Evolutionary conservation across 495 filamentous ascomycete species (phyloP), one percentile per base, ranked within the genome.

Genomic region (Pyrenopolyporus hunteri): DNA sequence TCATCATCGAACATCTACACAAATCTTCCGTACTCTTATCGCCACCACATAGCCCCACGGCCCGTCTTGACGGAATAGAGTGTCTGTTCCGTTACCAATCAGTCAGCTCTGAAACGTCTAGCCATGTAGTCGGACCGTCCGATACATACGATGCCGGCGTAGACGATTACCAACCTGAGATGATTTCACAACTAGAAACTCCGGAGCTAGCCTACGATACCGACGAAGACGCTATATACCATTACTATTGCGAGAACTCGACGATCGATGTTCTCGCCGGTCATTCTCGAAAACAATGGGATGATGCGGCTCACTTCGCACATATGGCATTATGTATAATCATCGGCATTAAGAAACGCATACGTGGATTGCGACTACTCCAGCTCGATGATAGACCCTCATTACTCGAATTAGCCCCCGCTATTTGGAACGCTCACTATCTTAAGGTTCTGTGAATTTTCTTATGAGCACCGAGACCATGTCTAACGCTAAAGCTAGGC

Each of bases 391-490:
- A 4, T 7, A 54, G 39, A 3, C 72, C 70, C 2, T 67, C 76
- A 3, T 43, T 80, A n/a, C 69, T 78, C 1, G 73, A 76, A 4
- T 59, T 80, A 35, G 78, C 78, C 5, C 78, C 78, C 16, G 68
- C 73, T 43, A 73, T 79, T 4, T 80, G 76, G 76, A 76, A 80
- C 45, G 66, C 73, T 22, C 69, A 57, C 4, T 78, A 80, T 55
- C 68, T 77, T 2, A 67, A 74, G 68, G 78, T 72, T 58, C 57
- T 16, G 10, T 29, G 9, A n/a, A 45, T 7, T 5, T 6, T 7
- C 16, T 7, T 25, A 16, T 3, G 5, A 31, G 13, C 13, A 42
- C 16, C 63, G 62, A 50, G 53, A 55, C 19, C 40, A 37, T 52
- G 59, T 63, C 63, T 62, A n/a, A 72, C 23, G 14, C n/a, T n/a